Base-by-base conservation (phyloP, 208 protist species). In the Acanthamoeba sp. region DNA sequence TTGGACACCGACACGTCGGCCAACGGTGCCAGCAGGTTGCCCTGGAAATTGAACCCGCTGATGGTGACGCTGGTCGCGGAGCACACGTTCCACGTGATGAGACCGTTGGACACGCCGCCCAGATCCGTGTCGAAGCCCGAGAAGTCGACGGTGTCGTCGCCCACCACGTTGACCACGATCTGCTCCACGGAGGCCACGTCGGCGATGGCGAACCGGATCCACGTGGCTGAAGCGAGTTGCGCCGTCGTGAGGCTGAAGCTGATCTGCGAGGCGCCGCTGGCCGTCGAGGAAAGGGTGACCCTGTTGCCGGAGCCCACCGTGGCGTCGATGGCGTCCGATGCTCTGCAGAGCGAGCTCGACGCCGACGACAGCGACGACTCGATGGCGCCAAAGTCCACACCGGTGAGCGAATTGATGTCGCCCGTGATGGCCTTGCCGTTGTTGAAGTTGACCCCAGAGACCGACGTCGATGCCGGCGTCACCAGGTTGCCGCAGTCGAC, bases 401-500 rank as follows among this genome's bases (percentile, higher is more conserved):
- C 32, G 62, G 62, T 38, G 62, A 71, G 62, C 10, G 29, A 20
- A 1, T 9, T 3, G 32, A 71, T 71, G 62, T 71, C 62, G 29
- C 62, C 62, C 10, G 62, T 71, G 9, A 71, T 12, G 62, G 62
- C 32, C 62, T 71, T 14, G 32, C 62, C 62, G 29, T 71, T 71
- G 62, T 36, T 32, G 62, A 71, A 71, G 62, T 71, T 71, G 32
- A 71, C 62, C 6, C 62, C 62, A 18, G 2, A 18, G 29, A 71
- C 62, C 29, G 12, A 38, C 29, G 62, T 71, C 29, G 27, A n/a
- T 0, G 32, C 40, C 7, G 34, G 20, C 4, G 71, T 50, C 3
- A 82, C 71, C n/a, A 82, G 71, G 38, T 82, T 40, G 71, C 71
- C 71, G 71, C 71, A 82, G n/a, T 82, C n/a, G 36, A 82, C 22